Percentiles rank a stretch among this genome's conserved stretches.
Conservation (phyloP, 1,139 yeast genomes). For the Diutina ranongensis region DNA sequence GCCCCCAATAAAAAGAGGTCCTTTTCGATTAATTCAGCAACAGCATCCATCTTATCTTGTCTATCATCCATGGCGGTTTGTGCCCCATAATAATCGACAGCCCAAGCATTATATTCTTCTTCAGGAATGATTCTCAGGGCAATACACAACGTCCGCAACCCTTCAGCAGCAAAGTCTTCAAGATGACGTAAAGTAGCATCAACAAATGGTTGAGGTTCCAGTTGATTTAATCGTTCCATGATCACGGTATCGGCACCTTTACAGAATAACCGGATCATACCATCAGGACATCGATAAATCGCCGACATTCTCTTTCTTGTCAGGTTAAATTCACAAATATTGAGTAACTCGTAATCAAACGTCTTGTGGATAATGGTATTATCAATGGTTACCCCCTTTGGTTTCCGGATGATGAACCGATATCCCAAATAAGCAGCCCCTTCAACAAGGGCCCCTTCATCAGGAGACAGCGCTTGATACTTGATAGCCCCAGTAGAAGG, state of each 20-base stretch:
- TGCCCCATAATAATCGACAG: constrained; percentile 65
- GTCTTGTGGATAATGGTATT: constrained; percentile 30
- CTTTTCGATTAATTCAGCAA: constrained; percentile 65
- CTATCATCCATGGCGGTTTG: constrained; percentile 73
- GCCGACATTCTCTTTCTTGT: constrained; percentile 98
- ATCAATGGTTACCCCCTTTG: constrained; percentile 60
- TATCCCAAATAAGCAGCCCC: constrained; percentile 91
- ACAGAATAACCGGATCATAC: constrained; percentile 75
- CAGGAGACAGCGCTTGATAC: constrained; percentile 98
- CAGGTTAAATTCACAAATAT: constrained; percentile 92
- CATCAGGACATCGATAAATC: constrained; percentile 89
- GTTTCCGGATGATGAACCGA: constrained; percentile 74
- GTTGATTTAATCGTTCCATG: constrained; percentile 59
- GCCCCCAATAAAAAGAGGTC: constrained; percentile 83
- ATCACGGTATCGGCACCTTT: constrained; percentile 98
- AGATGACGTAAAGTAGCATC: constrained; percentile 76
- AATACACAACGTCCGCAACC: constrained; percentile 86
- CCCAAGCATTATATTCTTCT: constrained; percentile 57
- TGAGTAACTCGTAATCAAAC: constrained; percentile 60
- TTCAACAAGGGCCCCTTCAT: constrained; percentile 96
- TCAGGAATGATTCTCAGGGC: constrained; percentile 77
- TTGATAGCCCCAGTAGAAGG: constrained; percentile 53
- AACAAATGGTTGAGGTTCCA: constrained; percentile 65
- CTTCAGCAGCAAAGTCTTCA: constrained; percentile 96
- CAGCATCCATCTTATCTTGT: constrained; percentile 59